Conservation (phyloP, 306 rosid species). For the Nissolia schottii region DNA sequence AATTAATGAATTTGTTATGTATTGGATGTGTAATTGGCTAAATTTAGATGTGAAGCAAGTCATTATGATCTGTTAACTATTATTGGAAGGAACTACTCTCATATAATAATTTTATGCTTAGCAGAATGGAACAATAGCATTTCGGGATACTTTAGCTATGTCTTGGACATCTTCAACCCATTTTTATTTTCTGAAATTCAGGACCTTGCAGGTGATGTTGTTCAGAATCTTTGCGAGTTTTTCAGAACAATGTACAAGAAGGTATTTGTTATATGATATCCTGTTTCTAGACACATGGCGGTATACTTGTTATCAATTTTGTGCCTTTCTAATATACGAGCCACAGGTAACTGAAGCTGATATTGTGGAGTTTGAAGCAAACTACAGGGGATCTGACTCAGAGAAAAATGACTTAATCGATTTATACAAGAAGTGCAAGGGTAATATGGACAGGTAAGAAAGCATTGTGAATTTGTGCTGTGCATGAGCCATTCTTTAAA, state of each 20-base stretch:
- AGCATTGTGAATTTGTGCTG: background rate
- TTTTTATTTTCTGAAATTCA: slow-evolving; percentile 32
- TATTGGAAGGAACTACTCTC: background rate
- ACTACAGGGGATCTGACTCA: slow-evolving; percentile 76
- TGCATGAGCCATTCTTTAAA: background rate
- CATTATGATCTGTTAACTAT: background rate
- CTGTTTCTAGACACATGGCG: background rate
- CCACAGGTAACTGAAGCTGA: slow-evolving; percentile 81
- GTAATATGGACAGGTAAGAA: slow-evolving; percentile 72
- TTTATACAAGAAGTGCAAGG: slow-evolving; percentile 63
- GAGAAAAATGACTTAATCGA: slow-evolving; percentile 79
- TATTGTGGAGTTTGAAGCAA: slow-evolving; percentile 82
- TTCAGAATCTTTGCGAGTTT: slow-evolving; percentile 59
- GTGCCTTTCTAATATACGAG: background rate
- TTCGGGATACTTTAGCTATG: background rate
- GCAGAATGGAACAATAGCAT: background rate
- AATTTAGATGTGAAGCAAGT: background rate
- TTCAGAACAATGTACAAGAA: slow-evolving; percentile 68
- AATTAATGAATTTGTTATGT: background rate
- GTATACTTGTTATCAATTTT: background rate
- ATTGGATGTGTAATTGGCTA: background rate
- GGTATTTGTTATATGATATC: slow-evolving; percentile 36
- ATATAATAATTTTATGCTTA: background rate
- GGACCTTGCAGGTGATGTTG: slow-evolving; percentile 89
- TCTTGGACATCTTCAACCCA: background rate